Evolutionary conservation across 2,329 filamentous ascomycete species (phyloP).

Genomic region (Teratosphaeria gauchensis): DNA sequence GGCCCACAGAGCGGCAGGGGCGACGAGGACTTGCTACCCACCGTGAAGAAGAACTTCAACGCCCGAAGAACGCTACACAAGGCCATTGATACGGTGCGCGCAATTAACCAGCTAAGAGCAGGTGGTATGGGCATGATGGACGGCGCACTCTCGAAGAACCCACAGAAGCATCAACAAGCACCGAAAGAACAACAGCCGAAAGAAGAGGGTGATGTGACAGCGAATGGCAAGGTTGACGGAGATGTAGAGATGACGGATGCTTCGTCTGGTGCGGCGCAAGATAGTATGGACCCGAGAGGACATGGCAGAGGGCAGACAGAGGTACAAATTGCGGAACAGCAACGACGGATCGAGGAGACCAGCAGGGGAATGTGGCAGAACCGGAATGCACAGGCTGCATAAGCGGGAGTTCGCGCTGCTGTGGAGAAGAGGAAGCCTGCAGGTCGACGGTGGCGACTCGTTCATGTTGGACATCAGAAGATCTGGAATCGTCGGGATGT

Average conservation of each 20-base stretch:
- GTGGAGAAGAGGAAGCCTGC: neutral
- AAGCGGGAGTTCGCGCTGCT: neutral
- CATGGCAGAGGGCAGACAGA: slow-evolving; percentile 53
- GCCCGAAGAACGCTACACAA: slow-evolving; percentile 55
- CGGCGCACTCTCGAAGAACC: slow-evolving; percentile 48
- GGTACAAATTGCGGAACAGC: slow-evolving; percentile 52
- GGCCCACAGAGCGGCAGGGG: slow-evolving; percentile 37
- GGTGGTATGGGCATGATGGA: slow-evolving; percentile 53
- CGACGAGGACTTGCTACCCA: slow-evolving; percentile 50
- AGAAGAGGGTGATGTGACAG: slow-evolving; percentile 14
- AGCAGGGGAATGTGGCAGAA: slow-evolving; percentile 42
- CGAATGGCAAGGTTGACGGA: slow-evolving; percentile 5
- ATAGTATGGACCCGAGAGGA: slow-evolving; percentile 45
- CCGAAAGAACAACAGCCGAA: slow-evolving; percentile 11
- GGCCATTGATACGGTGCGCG: slow-evolving; percentile 58
- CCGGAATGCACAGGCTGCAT: slow-evolving; percentile 8
- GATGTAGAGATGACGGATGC: slow-evolving; percentile 35
- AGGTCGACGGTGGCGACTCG: neutral
- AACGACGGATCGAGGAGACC: slow-evolving; percentile 49
- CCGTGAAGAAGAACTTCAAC: slow-evolving; percentile 63
- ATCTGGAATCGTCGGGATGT: neutral
- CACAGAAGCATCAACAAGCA: slow-evolving; percentile 21
- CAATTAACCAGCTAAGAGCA: slow-evolving; percentile 57
- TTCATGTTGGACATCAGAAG: neutral
- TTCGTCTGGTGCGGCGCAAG: slow-evolving; percentile 8